Percentiles rank a stretch among this genome's conserved stretches.
Conservation (phyloP, 129 eudicot genomes). For the Helianthus tuberosus region DNA sequence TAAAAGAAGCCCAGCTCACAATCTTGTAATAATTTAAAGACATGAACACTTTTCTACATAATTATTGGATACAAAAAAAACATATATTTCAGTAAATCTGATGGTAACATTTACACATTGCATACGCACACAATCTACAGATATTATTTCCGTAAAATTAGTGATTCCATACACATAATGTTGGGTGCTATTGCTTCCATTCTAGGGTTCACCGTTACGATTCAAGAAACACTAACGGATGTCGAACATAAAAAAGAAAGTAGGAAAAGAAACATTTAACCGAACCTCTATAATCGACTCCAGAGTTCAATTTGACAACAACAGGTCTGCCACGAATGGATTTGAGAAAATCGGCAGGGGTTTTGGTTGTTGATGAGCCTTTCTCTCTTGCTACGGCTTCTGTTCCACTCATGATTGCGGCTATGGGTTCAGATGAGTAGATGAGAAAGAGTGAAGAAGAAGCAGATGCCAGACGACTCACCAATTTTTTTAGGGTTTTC, state of each 20-base stretch:
- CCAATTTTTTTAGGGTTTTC: slow-evolving; percentile 34
- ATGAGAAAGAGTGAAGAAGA: background rate
- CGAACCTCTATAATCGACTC: slow-evolving; percentile 85
- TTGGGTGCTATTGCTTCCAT: background rate
- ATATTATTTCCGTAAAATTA: background rate
- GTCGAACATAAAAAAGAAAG: background rate
- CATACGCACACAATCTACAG: no score
- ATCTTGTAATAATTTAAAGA: background rate
- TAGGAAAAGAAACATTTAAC: background rate
- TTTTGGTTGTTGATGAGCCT: slow-evolving; percentile 56
- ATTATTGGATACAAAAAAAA: background rate
- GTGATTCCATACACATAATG: slow-evolving; percentile 1
- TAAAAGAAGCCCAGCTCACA: background rate
- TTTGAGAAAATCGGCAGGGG: slow-evolving; percentile 90
- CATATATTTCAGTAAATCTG: background rate
- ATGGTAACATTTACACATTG: no score
- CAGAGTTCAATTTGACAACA: slow-evolving; percentile 87
- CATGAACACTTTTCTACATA: background rate
- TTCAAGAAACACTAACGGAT: background rate
- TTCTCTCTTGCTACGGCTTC: slow-evolving; percentile 54
- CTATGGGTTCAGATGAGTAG: background rate
- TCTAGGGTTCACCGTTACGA: slow-evolving; percentile 14
- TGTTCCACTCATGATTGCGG: slow-evolving; percentile 60
- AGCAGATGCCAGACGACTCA: background rate
- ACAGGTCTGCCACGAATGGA: slow-evolving; percentile 95